phyloP scores from a whole-genome alignment of 139 green algal species.

The Limnomonas spitsbergensis region DNA sequence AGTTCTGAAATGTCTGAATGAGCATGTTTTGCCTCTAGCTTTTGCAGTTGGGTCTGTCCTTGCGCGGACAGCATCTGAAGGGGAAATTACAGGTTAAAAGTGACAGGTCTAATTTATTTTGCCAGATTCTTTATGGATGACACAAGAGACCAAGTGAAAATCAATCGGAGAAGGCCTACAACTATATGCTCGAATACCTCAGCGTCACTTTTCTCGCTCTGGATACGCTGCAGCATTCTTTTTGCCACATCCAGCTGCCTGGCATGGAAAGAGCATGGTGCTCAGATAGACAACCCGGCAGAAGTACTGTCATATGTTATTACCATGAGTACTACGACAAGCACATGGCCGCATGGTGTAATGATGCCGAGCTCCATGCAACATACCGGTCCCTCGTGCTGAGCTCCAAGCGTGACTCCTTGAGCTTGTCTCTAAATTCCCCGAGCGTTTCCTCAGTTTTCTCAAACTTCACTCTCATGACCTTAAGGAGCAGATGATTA shows the following conservation, averaged over 20 bases:
- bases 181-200: not conserved
- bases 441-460: slow-evolving; percentile 7
- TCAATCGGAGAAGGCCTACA: not conserved
- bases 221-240: slow-evolving; percentile 3
- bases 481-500: not conserved
- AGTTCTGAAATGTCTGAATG: not conserved
- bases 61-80: not conserved
- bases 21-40: not conserved
- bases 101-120: no score
- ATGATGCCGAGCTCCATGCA: no score
- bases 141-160: no score
- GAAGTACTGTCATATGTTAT: no score
- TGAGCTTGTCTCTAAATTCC: slow-evolving; percentile 14
- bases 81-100: not conserved
- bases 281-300: not conserved
- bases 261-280: not conserved
- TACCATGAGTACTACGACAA: no score
- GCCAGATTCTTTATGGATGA: no score
- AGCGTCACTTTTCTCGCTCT: not conserved
- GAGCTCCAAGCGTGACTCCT: not conserved
- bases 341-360: no score
- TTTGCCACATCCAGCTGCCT: slow-evolving; percentile 15
- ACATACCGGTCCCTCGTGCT: not conserved
- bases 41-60: not conserved
- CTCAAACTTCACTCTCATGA: slow-evolving; percentile 1